These are phyloP conservation scores for Darksidea phi DNA, from an alignment of 495 filamentous ascomycete genomes.

Conservation along the genomic window DNA sequence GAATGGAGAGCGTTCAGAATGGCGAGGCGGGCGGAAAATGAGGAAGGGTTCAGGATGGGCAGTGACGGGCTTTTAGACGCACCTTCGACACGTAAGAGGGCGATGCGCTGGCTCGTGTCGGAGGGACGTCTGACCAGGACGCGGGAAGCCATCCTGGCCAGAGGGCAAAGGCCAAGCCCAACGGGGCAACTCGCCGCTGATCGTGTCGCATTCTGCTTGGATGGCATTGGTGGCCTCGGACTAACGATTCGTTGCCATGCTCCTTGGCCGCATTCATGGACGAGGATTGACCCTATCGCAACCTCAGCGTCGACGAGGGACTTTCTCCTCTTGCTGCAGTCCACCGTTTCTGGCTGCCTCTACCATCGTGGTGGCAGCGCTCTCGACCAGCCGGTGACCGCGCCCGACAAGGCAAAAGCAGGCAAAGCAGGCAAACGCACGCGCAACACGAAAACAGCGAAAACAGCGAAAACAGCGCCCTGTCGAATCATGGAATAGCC, in stretches of 20 bases:
- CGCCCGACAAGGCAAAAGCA: conserved; percentile 16
- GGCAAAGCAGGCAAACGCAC: conserved; percentile 16
- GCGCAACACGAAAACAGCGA: no score
- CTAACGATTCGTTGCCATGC: conserved; percentile 13
- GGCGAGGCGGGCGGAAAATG: conserved; percentile 30
- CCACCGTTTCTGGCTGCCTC: background rate
- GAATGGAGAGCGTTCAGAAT: conserved; percentile 24
- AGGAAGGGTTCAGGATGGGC: conserved; percentile 14
- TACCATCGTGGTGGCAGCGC: conserved; percentile 7
- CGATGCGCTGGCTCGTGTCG: conserved; percentile 27
- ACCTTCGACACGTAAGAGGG: conserved; percentile 1
- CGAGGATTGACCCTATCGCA: conserved; percentile 2
- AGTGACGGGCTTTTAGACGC: conserved; percentile 25
- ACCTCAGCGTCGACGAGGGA: background rate
- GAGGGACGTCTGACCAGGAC: conserved; percentile 7
- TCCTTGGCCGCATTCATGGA: background rate
- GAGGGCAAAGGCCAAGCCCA: background rate
- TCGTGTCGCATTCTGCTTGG: background rate
- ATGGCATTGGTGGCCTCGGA: no score
- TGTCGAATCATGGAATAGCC: background rate
- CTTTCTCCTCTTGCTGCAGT: conserved; percentile 1
- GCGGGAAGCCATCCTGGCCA: background rate
- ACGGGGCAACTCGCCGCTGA: conserved; percentile 16
- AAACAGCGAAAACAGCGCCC: conserved; percentile 11
- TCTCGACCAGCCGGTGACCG: conserved; percentile 16